Conservation (phyloP, 140 eudicot species). For the Ambrosia hybrid region DNA sequence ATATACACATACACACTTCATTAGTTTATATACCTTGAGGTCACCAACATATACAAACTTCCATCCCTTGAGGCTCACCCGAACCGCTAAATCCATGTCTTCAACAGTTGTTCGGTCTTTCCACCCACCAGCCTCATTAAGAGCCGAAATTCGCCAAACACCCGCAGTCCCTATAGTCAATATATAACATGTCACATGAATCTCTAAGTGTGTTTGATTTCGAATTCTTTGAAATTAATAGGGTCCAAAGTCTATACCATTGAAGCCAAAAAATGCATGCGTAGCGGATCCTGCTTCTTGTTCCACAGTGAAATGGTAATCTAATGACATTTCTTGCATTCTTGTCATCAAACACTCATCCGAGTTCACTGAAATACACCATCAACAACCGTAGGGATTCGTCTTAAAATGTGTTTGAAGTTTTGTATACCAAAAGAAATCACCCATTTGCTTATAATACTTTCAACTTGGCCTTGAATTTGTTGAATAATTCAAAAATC, state of each 20-base stretch:
- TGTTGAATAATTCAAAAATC: no score
- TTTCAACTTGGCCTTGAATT: no score
- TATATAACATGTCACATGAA: not conserved
- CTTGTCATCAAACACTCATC: slow-evolving; percentile 98
- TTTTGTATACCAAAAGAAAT: no score
- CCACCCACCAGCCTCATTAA: slow-evolving; percentile 98
- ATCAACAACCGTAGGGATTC: not conserved
- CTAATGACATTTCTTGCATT: slow-evolving; percentile 97
- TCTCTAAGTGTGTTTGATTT: not conserved
- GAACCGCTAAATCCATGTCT: slow-evolving; percentile 97
- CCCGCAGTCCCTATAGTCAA: slow-evolving; percentile 81
- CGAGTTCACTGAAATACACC: slow-evolving; percentile 65
- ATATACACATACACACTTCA: not conserved
- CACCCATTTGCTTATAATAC: not conserved
- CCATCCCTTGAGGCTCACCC: slow-evolving; percentile 98
- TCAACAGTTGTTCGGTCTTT: slow-evolving; percentile 92
- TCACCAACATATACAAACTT: slow-evolving; percentile 78
- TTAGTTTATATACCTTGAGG: slow-evolving; percentile 48
- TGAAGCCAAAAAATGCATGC: slow-evolving; percentile 87
- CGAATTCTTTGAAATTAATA: not conserved
- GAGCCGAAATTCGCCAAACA: slow-evolving; percentile 89
- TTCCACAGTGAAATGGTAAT: slow-evolving; percentile 90
- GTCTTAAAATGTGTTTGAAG: not conserved
- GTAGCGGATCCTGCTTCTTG: slow-evolving; percentile 96
- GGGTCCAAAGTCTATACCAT: slow-evolving; percentile 47